These are phyloP conservation scores for Chlorella variabilis DNA, from an alignment of 163 green algal genomes.

Conservation along the genomic window DNA sequence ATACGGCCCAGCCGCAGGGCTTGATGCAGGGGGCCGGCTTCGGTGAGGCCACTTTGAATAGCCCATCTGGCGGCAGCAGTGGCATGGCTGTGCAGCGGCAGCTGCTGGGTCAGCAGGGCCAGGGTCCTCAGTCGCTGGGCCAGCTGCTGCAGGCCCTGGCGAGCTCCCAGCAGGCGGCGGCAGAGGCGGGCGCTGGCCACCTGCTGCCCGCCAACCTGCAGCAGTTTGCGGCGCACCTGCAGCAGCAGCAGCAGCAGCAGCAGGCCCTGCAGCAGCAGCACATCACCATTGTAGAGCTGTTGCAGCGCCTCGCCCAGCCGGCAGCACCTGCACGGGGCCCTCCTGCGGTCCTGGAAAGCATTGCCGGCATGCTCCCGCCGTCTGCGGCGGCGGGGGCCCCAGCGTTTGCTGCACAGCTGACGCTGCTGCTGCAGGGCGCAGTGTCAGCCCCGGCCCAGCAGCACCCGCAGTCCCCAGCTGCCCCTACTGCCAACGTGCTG, in stretches of 20 bases:
- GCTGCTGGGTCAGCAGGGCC: neutral
- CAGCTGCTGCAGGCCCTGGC: neutral
- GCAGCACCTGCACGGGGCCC: neutral
- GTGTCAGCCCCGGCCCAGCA: neutral
- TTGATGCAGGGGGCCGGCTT: neutral
- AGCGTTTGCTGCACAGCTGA: neutral
- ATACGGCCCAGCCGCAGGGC: neutral
- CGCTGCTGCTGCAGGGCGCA: slow-evolving; percentile 9
- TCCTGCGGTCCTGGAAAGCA: neutral
- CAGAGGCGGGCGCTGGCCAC: neutral
- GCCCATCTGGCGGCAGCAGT: neutral
- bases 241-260: slow-evolving; percentile 3
- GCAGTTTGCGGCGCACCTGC: neutral
- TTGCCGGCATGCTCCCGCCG: neutral
- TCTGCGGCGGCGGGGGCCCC: neutral
- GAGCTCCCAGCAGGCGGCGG: neutral
- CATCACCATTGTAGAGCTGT: neutral
- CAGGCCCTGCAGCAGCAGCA: neutral
- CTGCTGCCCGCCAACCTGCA: neutral
- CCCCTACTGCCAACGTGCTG: neutral
- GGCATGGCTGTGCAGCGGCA: neutral
- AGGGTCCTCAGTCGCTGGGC: neutral
- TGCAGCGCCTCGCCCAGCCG: neutral
- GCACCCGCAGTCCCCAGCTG: neutral
- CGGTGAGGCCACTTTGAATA: neutral